Base-by-base conservation (phyloP, 495 filamentous ascomycete species). In the Massariosphaeria phaeospora region DNA sequence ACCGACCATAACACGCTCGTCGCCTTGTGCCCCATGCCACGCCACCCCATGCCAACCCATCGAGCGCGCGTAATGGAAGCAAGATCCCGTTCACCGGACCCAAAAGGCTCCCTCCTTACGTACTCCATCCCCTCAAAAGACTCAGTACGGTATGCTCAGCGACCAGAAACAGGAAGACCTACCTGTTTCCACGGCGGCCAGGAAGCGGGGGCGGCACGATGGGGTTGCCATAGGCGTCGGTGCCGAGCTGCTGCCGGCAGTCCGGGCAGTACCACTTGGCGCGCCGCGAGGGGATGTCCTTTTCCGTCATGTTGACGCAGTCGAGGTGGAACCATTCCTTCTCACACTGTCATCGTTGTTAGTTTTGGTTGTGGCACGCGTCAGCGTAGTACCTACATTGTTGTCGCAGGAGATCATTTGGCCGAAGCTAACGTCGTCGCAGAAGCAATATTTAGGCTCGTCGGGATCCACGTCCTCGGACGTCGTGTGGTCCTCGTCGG, bases 391-490 rank as follows among this genome's bases (percentile, higher is more conserved):
- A 65, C 89, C 81, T 76, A 95, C 91, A 75, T 94, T 72, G 64
- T 94, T 95, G 63, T 97, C 93, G 63, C 93, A 98, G 61, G 84
- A 83, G 65, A 98, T 91, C 93, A 98, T 98, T 23, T 81, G 84
- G 44, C 93, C 93, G 67, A 83, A 95, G 66, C 89, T 95, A 35
- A 97, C 89, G 49, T 91, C 79, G 52, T 89, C 85, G 69, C 93
- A 98, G 11, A 93, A 67, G 69, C 93, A 98, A 68, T 96, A 98
- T 44, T 83, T 76, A 12, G 88, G 84, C 72, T 96, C 93, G 59
- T 90, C 77, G 4, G 88, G 83, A 69, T 95, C 89, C 6, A 95
- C 88, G 52, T 84, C 74, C 64, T 95, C 90, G 6, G 79, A 76
- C 6, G 73, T 70, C 52, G 75, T 75, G 58, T 70, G 69, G 40